Percentiles rank a stretch among this genome's conserved stretches.
Evolutionary conservation across 2,329 filamentous ascomycete species (phyloP).

Genomic region (Colletotrichum plurivorum): DNA sequence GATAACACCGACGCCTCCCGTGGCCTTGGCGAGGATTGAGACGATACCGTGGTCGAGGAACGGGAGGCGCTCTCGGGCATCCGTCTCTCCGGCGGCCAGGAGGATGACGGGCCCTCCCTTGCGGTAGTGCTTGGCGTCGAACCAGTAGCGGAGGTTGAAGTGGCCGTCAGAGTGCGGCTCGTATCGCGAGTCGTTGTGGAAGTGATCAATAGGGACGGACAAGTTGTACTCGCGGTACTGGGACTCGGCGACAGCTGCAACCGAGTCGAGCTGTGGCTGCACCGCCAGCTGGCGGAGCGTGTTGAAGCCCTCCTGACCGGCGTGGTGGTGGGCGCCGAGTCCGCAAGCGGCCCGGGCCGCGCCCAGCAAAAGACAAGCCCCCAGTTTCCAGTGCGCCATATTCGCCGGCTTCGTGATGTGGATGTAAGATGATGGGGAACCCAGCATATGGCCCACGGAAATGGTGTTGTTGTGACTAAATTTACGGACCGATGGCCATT

Average conservation of each 20-base stretch:
- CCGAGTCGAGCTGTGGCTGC: not conserved
- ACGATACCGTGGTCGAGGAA: slow-evolving; percentile 86
- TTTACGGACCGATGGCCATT: slow-evolving; percentile 8
- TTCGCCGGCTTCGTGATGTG: slow-evolving; percentile 12
- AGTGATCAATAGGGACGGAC: slow-evolving; percentile 79
- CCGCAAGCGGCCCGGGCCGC: slow-evolving; percentile 24
- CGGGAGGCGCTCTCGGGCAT: slow-evolving; percentile 72
- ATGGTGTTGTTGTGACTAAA: slow-evolving; percentile 36
- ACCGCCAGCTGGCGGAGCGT: slow-evolving; percentile 25
- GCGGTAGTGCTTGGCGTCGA: slow-evolving; percentile 82
- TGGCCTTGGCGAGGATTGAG: slow-evolving; percentile 77
- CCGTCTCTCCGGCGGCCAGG: slow-evolving; percentile 79
- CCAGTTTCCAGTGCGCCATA: slow-evolving; percentile 29
- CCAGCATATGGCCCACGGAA: slow-evolving; percentile 19
- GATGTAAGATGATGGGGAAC: slow-evolving; percentile 1
- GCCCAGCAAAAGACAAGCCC: slow-evolving; percentile 28
- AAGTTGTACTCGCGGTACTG: slow-evolving; percentile 57
- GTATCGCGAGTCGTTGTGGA: slow-evolving; percentile 84
- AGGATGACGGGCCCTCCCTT: slow-evolving; percentile 86
- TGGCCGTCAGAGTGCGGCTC: slow-evolving; percentile 79
- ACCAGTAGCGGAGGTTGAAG: slow-evolving; percentile 86
- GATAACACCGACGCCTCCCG: slow-evolving; percentile 81
- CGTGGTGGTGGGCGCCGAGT: slow-evolving; percentile 21
- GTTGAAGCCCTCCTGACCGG: slow-evolving; percentile 21
- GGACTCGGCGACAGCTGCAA: slow-evolving; percentile 41